Evolutionary conservation across 495 filamentous ascomycete species (phyloP).

Genomic region (Aspergillus hancockii): DNA sequence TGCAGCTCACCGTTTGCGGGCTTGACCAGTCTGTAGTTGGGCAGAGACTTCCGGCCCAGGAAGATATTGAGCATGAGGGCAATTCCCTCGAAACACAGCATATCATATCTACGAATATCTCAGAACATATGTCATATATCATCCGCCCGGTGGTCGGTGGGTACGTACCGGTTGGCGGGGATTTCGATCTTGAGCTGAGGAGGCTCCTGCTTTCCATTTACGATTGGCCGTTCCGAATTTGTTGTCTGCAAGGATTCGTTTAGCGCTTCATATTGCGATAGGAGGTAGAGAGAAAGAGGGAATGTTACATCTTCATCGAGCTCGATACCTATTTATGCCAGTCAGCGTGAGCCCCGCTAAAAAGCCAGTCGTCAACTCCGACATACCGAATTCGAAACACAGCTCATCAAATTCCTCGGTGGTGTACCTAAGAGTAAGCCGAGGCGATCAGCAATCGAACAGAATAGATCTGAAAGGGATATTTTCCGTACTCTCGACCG

Average conservation of each 20-base stretch:
- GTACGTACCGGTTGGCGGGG: slow-evolving; percentile 78
- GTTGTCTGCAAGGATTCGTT: slow-evolving; percentile 57
- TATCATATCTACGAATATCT: slow-evolving; percentile 73
- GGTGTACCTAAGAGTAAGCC: slow-evolving; percentile 63
- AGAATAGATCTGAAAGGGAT: neutral
- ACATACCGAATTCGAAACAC: slow-evolving; percentile 94
- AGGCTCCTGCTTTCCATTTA: slow-evolving; percentile 78
- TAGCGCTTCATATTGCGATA: neutral
- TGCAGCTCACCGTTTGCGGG: slow-evolving; percentile 74
- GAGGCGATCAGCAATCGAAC: neutral
- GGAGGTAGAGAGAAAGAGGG: neutral
- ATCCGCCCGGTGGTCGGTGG: slow-evolving; percentile 1
- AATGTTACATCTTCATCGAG: slow-evolving; percentile 83
- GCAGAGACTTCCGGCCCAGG: slow-evolving; percentile 68
- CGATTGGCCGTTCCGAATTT: slow-evolving; percentile 67
- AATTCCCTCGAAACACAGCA: slow-evolving; percentile 98
- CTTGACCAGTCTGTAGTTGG: slow-evolving; percentile 73
- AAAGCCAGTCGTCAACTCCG: slow-evolving; percentile 7
- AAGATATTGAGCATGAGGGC: slow-evolving; percentile 95
- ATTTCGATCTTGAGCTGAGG: slow-evolving; percentile 98
- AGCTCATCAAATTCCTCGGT: slow-evolving; percentile 93
- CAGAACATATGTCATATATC: slow-evolving; percentile 16
- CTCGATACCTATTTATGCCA: slow-evolving; percentile 68
- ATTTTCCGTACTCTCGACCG: slow-evolving; percentile 73
- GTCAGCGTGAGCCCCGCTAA: slow-evolving; percentile 42